These are phyloP conservation scores for Hericium rajendrae DNA, from an alignment of 768 basidiomycete species.

Conservation along the genomic window DNA sequence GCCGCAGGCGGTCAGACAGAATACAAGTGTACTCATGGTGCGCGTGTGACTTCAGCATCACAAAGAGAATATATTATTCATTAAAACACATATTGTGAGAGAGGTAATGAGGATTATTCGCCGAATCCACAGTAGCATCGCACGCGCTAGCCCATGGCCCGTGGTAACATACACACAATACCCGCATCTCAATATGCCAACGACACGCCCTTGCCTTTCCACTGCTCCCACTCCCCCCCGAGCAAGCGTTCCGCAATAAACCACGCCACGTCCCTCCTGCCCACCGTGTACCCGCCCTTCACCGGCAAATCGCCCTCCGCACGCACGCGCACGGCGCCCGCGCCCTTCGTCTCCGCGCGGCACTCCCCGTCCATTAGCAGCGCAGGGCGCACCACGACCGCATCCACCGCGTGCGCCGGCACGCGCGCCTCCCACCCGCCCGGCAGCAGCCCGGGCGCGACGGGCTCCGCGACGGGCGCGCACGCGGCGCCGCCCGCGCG, in stretches of 20 bases:
- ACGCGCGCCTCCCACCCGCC: conserved; percentile 32
- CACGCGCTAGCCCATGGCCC: not conserved
- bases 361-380: conserved; percentile 52
- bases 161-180: not conserved
- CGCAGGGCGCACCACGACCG: conserved; percentile 47
- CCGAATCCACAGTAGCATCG: not conserved
- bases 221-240: conserved; percentile 38
- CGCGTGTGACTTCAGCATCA: too few relatives aligned
- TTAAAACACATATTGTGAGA: too few relatives aligned
- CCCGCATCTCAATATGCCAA: conserved; percentile 34
- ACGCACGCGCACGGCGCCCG: conserved; percentile 29
- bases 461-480: conserved; percentile 23
- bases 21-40: too few relatives aligned
- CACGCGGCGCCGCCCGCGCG: conserved; percentile 46
- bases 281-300: conserved; percentile 37
- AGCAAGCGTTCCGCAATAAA: conserved; percentile 43
- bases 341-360: conserved; percentile 20
- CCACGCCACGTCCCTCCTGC: conserved; percentile 56
- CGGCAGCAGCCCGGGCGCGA: conserved; percentile 34
- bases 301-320: conserved; percentile 29
- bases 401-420: conserved; percentile 29
- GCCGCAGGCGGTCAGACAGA: too few relatives aligned
- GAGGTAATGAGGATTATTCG: too few relatives aligned
- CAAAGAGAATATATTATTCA: too few relatives aligned
- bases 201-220: conserved; percentile 37